Evolutionary conservation across 495 filamentous ascomycete species (phyloP).

Genomic region (Penicillium macrosclerotiorum): DNA sequence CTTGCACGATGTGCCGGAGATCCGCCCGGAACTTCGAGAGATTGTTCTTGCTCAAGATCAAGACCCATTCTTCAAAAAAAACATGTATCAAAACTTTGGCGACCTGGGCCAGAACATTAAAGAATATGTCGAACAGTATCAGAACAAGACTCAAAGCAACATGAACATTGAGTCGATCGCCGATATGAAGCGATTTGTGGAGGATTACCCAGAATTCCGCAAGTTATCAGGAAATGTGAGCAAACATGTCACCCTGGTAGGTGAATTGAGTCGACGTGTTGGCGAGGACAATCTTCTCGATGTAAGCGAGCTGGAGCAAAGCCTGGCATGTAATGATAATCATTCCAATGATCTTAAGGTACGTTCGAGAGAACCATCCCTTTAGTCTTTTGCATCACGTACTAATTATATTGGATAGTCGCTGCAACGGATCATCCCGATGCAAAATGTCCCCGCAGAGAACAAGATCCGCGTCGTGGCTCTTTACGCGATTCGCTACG

Average conservation of each 20-base stretch:
- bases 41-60: slow-evolving; percentile 96
- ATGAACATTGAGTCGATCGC: slow-evolving; percentile 94
- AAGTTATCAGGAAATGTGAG: slow-evolving; percentile 96
- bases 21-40: slow-evolving; percentile 88
- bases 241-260: slow-evolving; percentile 95
- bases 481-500: slow-evolving; percentile 89
- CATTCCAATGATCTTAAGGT: slow-evolving; percentile 85
- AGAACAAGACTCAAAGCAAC: slow-evolving; percentile 87
- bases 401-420: slow-evolving; percentile 49
- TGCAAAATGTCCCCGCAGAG: slow-evolving; percentile 66
- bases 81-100: slow-evolving; percentile 99
- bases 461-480: slow-evolving; percentile 87
- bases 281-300: slow-evolving; percentile 82
- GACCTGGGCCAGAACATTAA: slow-evolving; percentile 97
- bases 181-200: slow-evolving; percentile 99
- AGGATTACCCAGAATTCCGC: slow-evolving; percentile 96
- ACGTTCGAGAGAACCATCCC: slow-evolving; percentile 29
- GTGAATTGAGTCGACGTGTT: slow-evolving; percentile 85
- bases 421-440: slow-evolving; percentile 78
- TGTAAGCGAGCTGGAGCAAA: slow-evolving; percentile 95
- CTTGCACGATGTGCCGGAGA: slow-evolving; percentile 80
- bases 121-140: slow-evolving; percentile 97
- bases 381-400: not conserved
- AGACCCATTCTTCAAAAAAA: slow-evolving; percentile 99
- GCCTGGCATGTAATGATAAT: slow-evolving; percentile 93